Evolutionary conservation across 192 early-diverging fungal species (phyloP), one percentile per base, ranked within the genome.

Genomic region (Linnemannia elongata): DNA sequence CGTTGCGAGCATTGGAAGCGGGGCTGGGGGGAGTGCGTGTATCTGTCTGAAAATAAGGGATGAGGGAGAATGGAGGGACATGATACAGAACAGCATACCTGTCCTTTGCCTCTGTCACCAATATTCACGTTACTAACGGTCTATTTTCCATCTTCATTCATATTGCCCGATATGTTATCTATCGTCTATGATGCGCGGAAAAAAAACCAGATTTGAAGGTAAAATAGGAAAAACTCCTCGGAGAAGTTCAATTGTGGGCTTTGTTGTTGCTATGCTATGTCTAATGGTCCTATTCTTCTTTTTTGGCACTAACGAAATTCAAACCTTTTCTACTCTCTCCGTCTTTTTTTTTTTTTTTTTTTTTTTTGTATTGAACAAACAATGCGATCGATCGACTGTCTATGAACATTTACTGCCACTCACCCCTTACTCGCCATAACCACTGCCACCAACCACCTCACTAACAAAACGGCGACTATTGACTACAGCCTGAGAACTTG

Each of bases 401-500:
- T 1, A 95, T 94, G 7, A 78, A 87, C 27, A 85, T 94, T 82
- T 95, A 95, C 8, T 88, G 97, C 45, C 39, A 78, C 30, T 95
- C 97, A 72, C 91, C 93, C 22, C 60, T 66, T 18, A 66, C 60
- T 66, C 49, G 49, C 49, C 49, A 52, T 52, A 18, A 72, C 91
- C n/a, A 63, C 30, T 63, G 44, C 44, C 27, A 70, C 33, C 42
- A 68, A 71, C 44, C 60, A 47, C 78, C 91, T 8, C 12, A 66
- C 33, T 9, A 33, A 60, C 24, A 66, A 27, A 35, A 66, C 27
- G 60, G 60, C 60, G 60, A 66, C 27, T 35, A 66, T 66, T 27
- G 60, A 33, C 55, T 49, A 68, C 90, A 96, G 90, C 92, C 96
- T 12, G 96, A 97, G 74, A 97, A 97, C 87, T 91, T 96, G 66